Conservation (phyloP, 1,284 basidiomycete genomes). For the Termitomyces sp. region DNA sequence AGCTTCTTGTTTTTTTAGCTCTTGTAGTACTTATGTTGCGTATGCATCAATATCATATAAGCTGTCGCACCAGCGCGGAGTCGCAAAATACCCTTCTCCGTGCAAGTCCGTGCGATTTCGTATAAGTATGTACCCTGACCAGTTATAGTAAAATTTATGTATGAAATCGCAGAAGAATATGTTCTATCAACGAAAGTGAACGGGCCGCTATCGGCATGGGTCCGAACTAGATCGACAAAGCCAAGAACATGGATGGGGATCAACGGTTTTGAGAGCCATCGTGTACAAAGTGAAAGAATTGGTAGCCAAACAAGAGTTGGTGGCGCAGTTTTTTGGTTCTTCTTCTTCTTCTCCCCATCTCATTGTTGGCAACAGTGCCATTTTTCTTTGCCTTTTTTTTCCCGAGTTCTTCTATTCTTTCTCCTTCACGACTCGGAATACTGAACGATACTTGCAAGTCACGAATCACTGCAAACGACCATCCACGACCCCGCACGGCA, state of each 20-base stretch:
- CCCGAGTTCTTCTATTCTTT: slow-evolving; percentile 23
- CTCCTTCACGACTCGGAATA: slow-evolving; percentile 18
- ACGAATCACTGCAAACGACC: slow-evolving; percentile 18
- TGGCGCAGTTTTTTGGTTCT: slow-evolving; percentile 22
- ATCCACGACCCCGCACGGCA: slow-evolving; percentile 15
- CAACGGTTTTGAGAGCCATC: slow-evolving; percentile 5
- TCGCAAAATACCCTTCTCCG: neutral
- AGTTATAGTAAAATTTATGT: neutral
- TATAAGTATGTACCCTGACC: neutral
- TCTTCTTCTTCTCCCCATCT: slow-evolving; percentile 20
- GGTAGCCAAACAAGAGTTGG: slow-evolving; percentile 22
- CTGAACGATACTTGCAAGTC: slow-evolving; percentile 17
- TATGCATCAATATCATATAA: neutral
- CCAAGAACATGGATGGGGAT: slow-evolving; percentile 1
- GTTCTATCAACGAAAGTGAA: slow-evolving; percentile 1
- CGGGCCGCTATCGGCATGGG: slow-evolving; percentile 5
- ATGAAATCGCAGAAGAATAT: neutral
- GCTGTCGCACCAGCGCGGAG: neutral
- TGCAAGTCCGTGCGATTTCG: too few relatives aligned
- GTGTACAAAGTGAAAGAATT: slow-evolving; percentile 22
- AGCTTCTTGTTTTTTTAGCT: neutral
- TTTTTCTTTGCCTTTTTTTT: slow-evolving; percentile 27
- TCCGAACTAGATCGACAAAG: slow-evolving; percentile 9
- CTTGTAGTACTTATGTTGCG: neutral
- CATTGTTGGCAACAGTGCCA: slow-evolving; percentile 22